phyloP scores from a whole-genome alignment of 345 rosid species.

The Lumnitzera racemosa region DNA sequence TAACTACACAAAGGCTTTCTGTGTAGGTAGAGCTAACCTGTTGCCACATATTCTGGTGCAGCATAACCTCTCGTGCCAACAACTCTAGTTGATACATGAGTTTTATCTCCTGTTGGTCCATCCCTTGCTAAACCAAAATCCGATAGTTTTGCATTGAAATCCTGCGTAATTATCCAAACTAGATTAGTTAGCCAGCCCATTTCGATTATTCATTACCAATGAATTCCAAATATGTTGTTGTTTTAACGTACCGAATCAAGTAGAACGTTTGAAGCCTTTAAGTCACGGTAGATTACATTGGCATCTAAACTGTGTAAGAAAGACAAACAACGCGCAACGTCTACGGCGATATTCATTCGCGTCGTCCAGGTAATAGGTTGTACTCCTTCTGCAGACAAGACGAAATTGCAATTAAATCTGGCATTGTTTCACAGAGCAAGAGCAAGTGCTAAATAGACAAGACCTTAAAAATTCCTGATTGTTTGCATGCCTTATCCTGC shows the following conservation, averaged over 20 bases:
- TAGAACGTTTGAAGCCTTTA: slow-evolving; percentile 65
- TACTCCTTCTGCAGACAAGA: slow-evolving; percentile 33
- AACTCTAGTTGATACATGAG: slow-evolving; percentile 85
- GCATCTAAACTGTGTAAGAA: slow-evolving; percentile 58
- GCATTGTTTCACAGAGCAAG: not conserved
- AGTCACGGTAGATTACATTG: slow-evolving; percentile 58
- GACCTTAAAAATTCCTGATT: not conserved
- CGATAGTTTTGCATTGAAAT: slow-evolving; percentile 70
- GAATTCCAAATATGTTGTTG: not conserved
- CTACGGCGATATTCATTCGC: slow-evolving; percentile 42
- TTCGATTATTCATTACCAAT: not conserved
- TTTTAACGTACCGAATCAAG: slow-evolving; percentile 48
- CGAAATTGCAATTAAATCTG: no score
- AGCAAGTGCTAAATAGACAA: not conserved
- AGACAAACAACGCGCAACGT: slow-evolving; percentile 50
- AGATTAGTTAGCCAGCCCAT: slow-evolving; percentile 6
- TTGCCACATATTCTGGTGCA: slow-evolving; percentile 87
- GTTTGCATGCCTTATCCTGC: no score
- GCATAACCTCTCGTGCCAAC: slow-evolving; percentile 90
- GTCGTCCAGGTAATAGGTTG: slow-evolving; percentile 50
- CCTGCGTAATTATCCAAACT: slow-evolving; percentile 27
- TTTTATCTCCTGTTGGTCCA: slow-evolving; percentile 83
- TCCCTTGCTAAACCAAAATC: slow-evolving; percentile 96
- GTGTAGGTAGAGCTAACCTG: slow-evolving; percentile 31
- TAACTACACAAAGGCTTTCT: no score